A percentile compares a stretch with the other conserved stretches of the same genome.
These are phyloP conservation scores for Diplocarpon rosae DNA, from an alignment of 2,329 filamentous ascomycete species.

Conservation along the genomic window DNA sequence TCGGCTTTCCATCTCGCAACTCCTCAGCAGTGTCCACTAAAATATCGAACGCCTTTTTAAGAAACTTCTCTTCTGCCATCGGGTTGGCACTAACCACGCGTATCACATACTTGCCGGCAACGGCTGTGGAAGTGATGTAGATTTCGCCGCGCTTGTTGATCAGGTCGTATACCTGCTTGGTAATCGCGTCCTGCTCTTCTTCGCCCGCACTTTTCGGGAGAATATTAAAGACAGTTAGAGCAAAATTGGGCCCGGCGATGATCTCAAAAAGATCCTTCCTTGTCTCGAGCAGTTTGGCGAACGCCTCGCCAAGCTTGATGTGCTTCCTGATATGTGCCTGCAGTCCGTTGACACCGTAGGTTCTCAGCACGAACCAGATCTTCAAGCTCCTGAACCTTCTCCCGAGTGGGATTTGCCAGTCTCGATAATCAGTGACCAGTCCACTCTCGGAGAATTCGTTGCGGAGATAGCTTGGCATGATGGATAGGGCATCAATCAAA, in stretches of 20 bases:
- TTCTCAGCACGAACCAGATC: slow-evolving; percentile 87
- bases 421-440: slow-evolving; percentile 85
- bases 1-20: slow-evolving; percentile 16
- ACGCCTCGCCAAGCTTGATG: slow-evolving; percentile 57
- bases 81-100: slow-evolving; percentile 67
- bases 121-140: slow-evolving; percentile 68
- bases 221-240: slow-evolving; percentile 65
- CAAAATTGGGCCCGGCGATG: slow-evolving; percentile 64
- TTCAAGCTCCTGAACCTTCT: slow-evolving; percentile 81
- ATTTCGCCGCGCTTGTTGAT: slow-evolving; percentile 68
- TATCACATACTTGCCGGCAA: slow-evolving; percentile 67
- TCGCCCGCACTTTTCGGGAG: slow-evolving; percentile 31
- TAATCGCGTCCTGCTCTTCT: slow-evolving; percentile 54
- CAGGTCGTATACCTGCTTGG: slow-evolving; percentile 63
- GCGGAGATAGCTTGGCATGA: slow-evolving; percentile 70
- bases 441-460: slow-evolving; percentile 74
- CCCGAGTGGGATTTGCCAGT: slow-evolving; percentile 94
- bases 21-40: slow-evolving; percentile 39
- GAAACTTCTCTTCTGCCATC: slow-evolving; percentile 58
- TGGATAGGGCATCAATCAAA: slow-evolving; percentile 68
- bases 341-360: slow-evolving; percentile 69
- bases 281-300: slow-evolving; percentile 47
- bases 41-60: slow-evolving; percentile 63
- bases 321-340: slow-evolving; percentile 61
- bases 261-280: slow-evolving; percentile 65